phyloP scores from a whole-genome alignment of 2,329 filamentous ascomycete genomes.

The Ascosphaera apis region DNA sequence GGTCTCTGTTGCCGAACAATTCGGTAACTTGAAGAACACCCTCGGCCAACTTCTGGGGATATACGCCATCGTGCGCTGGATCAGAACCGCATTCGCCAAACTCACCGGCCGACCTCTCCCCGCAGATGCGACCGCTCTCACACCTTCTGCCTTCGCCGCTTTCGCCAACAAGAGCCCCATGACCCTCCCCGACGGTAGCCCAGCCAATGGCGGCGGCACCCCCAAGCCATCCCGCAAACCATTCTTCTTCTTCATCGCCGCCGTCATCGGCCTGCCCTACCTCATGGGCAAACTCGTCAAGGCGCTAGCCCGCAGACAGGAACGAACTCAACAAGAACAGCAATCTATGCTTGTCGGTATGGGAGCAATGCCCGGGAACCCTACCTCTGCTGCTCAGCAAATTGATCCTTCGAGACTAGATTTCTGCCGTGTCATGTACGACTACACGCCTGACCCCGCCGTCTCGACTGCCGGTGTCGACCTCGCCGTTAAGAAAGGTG shows the following conservation, averaged over 20 bases:
- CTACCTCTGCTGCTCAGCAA: conserved; percentile 15
- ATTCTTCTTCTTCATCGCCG: conserved; percentile 82
- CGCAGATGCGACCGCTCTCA: conserved; percentile 66
- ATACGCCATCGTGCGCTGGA: conserved; percentile 88
- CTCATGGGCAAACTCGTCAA: conserved; percentile 92
- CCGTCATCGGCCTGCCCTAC: conserved; percentile 87
- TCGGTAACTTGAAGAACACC: conserved; percentile 78
- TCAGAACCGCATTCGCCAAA: conserved; percentile 75
- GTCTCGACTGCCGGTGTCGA: conserved; percentile 47
- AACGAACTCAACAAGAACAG: conserved; percentile 36
- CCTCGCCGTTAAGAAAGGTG: conserved; percentile 77
- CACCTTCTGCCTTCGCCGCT: conserved; percentile 69
- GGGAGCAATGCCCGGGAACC: conserved; percentile 23
- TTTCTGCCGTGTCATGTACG: conserved; percentile 85
- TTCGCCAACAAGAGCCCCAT: conserved; percentile 49
- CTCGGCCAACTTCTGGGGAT: conserved; percentile 86
- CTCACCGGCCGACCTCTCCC: conserved; percentile 77
- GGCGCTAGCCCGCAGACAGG: conserved; percentile 57
- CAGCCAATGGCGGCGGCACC: too few species aligned
- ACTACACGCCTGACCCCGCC: conserved; percentile 61
- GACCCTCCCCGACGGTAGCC: conserved; percentile 40
- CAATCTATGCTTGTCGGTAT: conserved; percentile 30
- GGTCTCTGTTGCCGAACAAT: conserved; percentile 95
- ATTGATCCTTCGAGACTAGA: conserved; percentile 81
- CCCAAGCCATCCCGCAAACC: conserved; percentile 77